Percentiles rank a stretch among this genome's conserved stretches.
Evolutionary conservation across 2,329 filamentous ascomycete species (phyloP).

Genomic region (Cyanodermella asteris): DNA sequence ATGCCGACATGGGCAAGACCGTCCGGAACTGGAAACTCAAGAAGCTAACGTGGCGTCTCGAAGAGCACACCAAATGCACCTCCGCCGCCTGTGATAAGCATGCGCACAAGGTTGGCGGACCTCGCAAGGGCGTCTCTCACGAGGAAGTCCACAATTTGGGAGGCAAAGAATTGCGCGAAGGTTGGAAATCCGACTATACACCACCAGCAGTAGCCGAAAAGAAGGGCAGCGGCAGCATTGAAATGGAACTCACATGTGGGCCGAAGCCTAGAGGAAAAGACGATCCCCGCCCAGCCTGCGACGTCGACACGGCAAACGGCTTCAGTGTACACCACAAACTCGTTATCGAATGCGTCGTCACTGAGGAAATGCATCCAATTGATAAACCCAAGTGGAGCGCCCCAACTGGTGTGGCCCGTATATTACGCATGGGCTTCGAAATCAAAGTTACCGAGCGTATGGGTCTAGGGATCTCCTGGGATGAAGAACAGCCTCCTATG

Average conservation of each 20-base stretch:
- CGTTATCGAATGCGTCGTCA: constrained; percentile 81
- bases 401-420: constrained; percentile 73
- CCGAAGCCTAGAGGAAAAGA: no score
- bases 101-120: constrained; percentile 38
- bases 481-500: constrained; percentile 81
- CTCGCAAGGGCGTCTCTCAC: constrained; percentile 49
- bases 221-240: constrained; percentile 48
- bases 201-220: no score
- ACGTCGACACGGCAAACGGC: constrained; percentile 51
- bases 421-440: constrained; percentile 80
- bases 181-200: constrained; percentile 80
- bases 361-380: constrained; percentile 58
- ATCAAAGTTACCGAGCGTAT: constrained; percentile 61
- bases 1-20: constrained; percentile 39
- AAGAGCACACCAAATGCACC: constrained; percentile 62
- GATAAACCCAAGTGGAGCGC: constrained; percentile 54
- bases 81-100: constrained; percentile 67
- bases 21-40: constrained; percentile 75
- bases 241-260: constrained; percentile 52
- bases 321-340: constrained; percentile 66
- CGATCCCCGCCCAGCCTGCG: constrained; percentile 49
- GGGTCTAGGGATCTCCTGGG: constrained; percentile 85
- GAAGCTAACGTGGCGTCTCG: constrained; percentile 80
- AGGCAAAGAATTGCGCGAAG: constrained; percentile 57
- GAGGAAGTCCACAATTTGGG: constrained; percentile 58